A percentile compares a stretch with the other conserved stretches of the same genome.
phyloP scores from a whole-genome alignment of 768 basidiomycete species.

The Boletus pseudo-olivaceus region DNA sequence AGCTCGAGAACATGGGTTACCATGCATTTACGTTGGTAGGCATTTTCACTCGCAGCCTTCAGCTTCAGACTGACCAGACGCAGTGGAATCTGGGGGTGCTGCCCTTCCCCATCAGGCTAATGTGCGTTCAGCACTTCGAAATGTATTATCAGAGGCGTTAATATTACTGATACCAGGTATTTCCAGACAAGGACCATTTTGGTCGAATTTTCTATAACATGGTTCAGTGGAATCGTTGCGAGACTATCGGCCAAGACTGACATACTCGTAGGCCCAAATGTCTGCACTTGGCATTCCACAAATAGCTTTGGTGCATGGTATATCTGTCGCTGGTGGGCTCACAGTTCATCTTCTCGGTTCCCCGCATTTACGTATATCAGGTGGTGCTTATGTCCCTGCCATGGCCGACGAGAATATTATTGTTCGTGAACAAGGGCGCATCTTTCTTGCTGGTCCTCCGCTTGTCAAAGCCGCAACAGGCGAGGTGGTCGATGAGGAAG shows the following conservation, averaged over 20 bases:
- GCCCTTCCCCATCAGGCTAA: constrained; percentile 91
- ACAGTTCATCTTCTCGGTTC: neutral
- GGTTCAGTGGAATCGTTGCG: constrained; percentile 41
- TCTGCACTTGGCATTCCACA: constrained; percentile 89
- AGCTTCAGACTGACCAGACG: constrained; percentile 3
- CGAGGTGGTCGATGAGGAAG: constrained; percentile 89
- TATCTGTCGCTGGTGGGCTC: constrained; percentile 75
- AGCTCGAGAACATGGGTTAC: constrained; percentile 84
- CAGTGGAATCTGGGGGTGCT: constrained; percentile 93
- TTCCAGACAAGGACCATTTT: constrained; percentile 94
- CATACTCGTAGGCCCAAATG: constrained; percentile 73
- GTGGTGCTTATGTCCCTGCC: constrained; percentile 91
- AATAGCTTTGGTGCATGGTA: constrained; percentile 90
- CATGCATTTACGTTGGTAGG: constrained; percentile 90
- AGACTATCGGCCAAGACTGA: constrained; percentile 5
- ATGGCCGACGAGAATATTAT: constrained; percentile 96
- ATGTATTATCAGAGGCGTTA: neutral
- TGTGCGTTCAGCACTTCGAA: constrained; percentile 26
- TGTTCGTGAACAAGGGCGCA: constrained; percentile 85
- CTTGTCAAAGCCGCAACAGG: constrained; percentile 94
- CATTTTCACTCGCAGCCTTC: neutral
- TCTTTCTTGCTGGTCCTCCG: constrained; percentile 93
- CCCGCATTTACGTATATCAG: constrained; percentile 32
- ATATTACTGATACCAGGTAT: constrained; percentile 45
- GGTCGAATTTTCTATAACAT: constrained; percentile 97